Percentiles rank a stretch among this genome's conserved stretches.
Conservation (phyloP, 139 green algal species). For the Volvox africanus region DNA sequence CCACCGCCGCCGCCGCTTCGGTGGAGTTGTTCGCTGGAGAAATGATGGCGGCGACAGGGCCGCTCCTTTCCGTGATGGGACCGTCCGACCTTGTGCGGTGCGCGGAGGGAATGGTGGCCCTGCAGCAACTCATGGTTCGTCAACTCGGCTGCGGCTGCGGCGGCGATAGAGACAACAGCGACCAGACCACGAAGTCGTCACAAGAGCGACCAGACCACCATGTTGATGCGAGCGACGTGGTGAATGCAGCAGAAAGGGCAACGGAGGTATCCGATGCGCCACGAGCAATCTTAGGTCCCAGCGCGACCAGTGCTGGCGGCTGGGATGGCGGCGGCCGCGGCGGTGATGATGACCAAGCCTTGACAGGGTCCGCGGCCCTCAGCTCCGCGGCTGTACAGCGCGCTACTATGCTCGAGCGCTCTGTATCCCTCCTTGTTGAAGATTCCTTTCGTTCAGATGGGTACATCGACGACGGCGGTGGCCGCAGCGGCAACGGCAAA, state of each 20-base stretch:
- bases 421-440: neutral
- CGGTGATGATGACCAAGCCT: neutral
- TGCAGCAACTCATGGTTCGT: conserved; percentile 3
- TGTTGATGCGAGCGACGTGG: no score
- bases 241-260: no score
- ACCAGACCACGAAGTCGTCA: no score
- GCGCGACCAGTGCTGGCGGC: neutral
- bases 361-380: neutral
- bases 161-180: neutral
- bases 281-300: no score
- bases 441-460: no score
- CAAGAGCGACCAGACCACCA: no score
- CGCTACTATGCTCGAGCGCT: neutral
- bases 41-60: conserved; percentile 19
- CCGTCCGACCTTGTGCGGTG: conserved; percentile 19
- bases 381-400: neutral
- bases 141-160: neutral
- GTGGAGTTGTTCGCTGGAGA: neutral
- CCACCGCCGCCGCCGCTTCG: neutral
- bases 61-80: conserved; percentile 4
- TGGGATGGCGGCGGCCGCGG: neutral
- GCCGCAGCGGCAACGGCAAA: no score
- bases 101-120: conserved; percentile 27
- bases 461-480: no score
- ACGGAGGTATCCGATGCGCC: no score